Evolutionary conservation across 805 yeast species (phyloP), one percentile per base, ranked within the genome.

Genomic region (Zygosaccharomyces pseudorouxii): DNA sequence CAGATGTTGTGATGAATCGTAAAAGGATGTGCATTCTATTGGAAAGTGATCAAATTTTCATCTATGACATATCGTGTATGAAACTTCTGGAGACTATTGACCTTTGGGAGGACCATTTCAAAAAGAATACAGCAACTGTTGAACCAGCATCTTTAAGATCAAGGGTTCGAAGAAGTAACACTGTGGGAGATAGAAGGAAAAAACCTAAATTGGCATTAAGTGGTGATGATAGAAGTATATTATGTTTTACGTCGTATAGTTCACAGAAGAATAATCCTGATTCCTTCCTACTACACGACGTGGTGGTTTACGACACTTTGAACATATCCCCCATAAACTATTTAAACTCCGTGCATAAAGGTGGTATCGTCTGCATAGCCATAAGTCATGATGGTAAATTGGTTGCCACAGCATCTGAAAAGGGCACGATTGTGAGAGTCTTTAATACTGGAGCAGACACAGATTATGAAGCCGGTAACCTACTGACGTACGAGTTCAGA

Each of bases 1-100:
- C 84, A 23, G 80, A 79, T 44, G 84, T 92, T 29, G 80, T 80
- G 56, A 76, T 92, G 69, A 93, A 92, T 67, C 76, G 97, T 38
- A 84, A 86, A 57, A 71, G 97, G 39, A 74, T 92, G 55, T 76
- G 88, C 28, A 93, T 90, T 14, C 80, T 86, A 5, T 71, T 92
- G 46, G 74, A 80, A 43, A 63, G 59, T 43, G 92, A 88, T 51
- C 95, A 90, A 66, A 80, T 93, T 8, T 86, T 82, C 63, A 79
- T 92, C 41, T 93, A 92, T 70, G 97, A 92, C 65, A 84, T 92
- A 52, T 81, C 93, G 49, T 87, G 95, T 64, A 89, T 92, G 83
- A 82, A 86, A 59, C 76, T 90, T 22, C 64, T 92, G 37, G 86
- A 82, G 58, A 82, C 84, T 1, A 76, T 85, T 30, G 89, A 85